A percentile compares a stretch with the other conserved stretches of the same genome.
Evolutionary conservation across 1,139 yeast species (phyloP).

Genomic region (Taphrina wiesneri): DNA sequence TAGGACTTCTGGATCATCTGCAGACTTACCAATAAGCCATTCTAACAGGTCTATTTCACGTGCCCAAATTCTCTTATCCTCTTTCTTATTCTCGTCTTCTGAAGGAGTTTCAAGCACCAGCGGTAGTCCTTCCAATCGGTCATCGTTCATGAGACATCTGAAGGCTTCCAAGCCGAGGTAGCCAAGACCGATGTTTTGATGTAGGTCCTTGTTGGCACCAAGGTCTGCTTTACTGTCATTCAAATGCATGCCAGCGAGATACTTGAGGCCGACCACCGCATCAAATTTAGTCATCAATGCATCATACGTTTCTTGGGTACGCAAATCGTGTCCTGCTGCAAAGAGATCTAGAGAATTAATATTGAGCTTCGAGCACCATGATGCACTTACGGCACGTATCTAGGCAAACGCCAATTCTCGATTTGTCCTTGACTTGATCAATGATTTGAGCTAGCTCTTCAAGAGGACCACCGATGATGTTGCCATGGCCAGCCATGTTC

Average conservation of each 20-base stretch:
- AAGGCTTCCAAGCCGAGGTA: slow-evolving; percentile 84
- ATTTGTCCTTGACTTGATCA: slow-evolving; percentile 70
- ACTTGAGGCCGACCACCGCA: slow-evolving; percentile 67
- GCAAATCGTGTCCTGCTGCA: slow-evolving; percentile 87
- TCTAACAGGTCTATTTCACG: slow-evolving; percentile 76
- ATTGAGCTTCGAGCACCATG: not conserved
- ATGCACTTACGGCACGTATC: slow-evolving; percentile 33
- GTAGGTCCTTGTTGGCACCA: slow-evolving; percentile 87
- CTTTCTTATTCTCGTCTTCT: slow-evolving; percentile 51
- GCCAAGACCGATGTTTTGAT: slow-evolving; percentile 86
- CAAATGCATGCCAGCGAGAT: slow-evolving; percentile 76
- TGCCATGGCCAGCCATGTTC: slow-evolving; percentile 98
- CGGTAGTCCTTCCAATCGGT: slow-evolving; percentile 65
- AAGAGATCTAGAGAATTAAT: slow-evolving; percentile 20
- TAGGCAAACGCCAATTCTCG: slow-evolving; percentile 80
- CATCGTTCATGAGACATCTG: slow-evolving; percentile 69
- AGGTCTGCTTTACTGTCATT: slow-evolving; percentile 95
- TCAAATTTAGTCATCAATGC: slow-evolving; percentile 77
- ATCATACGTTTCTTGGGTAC: slow-evolving; percentile 57
- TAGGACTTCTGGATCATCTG: slow-evolving; percentile 59
- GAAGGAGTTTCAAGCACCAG: slow-evolving; percentile 88
- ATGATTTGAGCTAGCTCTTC: slow-evolving; percentile 77
- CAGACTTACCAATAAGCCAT: slow-evolving; percentile 61
- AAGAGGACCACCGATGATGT: slow-evolving; percentile 77
- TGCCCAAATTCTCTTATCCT: slow-evolving; percentile 62